Conservation (phyloP, 2,329 filamentous ascomycete genomes). For the Stemphylium vesicarium region DNA sequence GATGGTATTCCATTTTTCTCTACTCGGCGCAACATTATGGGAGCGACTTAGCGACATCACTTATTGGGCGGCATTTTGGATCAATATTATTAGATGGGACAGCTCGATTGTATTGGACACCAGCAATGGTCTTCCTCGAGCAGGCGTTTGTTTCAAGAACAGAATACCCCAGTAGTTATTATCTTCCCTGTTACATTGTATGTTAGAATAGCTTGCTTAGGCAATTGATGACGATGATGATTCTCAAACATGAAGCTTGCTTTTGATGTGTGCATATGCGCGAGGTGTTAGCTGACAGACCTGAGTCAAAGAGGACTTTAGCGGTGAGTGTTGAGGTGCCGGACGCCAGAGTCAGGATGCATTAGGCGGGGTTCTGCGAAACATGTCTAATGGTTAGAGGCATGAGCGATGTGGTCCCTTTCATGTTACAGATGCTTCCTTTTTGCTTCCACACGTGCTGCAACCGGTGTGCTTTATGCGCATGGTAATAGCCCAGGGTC, state of each 20-base stretch:
- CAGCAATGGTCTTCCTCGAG: slow-evolving; percentile 28
- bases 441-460: slow-evolving; percentile 12
- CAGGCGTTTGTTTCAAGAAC: slow-evolving; percentile 34
- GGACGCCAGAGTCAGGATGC: not conserved
- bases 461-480: slow-evolving; percentile 19
- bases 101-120: slow-evolving; percentile 19
- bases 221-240: slow-evolving; percentile 8
- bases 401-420: not conserved
- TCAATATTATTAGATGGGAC: slow-evolving; percentile 28
- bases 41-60: slow-evolving; percentile 16
- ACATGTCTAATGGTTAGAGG: slow-evolving; percentile 1
- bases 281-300: not conserved
- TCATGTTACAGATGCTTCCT: slow-evolving; percentile 14
- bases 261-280: slow-evolving; percentile 8
- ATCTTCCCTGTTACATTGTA: slow-evolving; percentile 12
- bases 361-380: not conserved
- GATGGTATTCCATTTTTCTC: slow-evolving; percentile 3
- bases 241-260: slow-evolving; percentile 3
- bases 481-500: slow-evolving; percentile 4
- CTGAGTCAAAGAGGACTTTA: not conserved
- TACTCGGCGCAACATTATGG: slow-evolving; percentile 20
- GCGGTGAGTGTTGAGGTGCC: slow-evolving; percentile 8
- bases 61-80: slow-evolving; percentile 18
- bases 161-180: slow-evolving; percentile 32
- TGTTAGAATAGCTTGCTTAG: slow-evolving; percentile 18